Evolutionary conservation across 495 filamentous ascomycete genomes (phyloP).

Genomic region (Aspergillus kassunensis): DNA sequence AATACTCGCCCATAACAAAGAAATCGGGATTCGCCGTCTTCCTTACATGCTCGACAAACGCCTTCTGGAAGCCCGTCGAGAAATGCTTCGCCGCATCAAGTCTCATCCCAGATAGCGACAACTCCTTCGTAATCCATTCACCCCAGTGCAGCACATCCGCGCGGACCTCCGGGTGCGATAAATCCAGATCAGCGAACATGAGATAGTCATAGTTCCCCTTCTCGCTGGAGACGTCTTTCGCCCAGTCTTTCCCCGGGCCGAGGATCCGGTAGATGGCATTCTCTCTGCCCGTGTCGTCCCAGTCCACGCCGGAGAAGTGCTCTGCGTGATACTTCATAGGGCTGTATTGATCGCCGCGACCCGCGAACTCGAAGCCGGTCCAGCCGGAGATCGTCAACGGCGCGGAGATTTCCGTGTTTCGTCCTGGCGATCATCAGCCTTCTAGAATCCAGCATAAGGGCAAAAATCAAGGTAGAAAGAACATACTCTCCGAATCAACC

Average conservation of each 20-base stretch:
- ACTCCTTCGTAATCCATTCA: conserved; percentile 54
- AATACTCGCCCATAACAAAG: conserved; percentile 72
- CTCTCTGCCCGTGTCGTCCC: conserved; percentile 51
- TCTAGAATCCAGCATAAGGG: background rate
- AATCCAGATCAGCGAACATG: conserved; percentile 64
- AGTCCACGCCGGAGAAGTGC: conserved; percentile 69
- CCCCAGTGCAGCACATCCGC: conserved; percentile 63
- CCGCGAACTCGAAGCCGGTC: conserved; percentile 62
- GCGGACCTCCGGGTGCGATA: conserved; percentile 59
- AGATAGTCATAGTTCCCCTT: conserved; percentile 72
- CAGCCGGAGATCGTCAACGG: conserved; percentile 61
- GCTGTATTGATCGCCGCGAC: conserved; percentile 57
- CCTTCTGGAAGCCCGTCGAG: conserved; percentile 56
- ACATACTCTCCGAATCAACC: conserved; percentile 52
- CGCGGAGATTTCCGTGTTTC: conserved; percentile 49
- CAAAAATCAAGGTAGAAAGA: background rate
- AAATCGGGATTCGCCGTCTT: conserved; percentile 43
- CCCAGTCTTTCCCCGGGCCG: conserved; percentile 63
- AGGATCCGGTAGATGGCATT: conserved; percentile 64
- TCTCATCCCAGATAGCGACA: conserved; percentile 59
- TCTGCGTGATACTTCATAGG: conserved; percentile 63
- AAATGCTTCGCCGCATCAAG: conserved; percentile 75
- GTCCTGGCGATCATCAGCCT: conserved; percentile 30
- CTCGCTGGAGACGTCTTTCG: conserved; percentile 57
- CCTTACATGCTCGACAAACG: conserved; percentile 54